Percentiles rank a stretch among this genome's conserved stretches.
Evolutionary conservation across 352 stramenopile genomes (phyloP).

Genomic region (Thalassiosira hispida): DNA sequence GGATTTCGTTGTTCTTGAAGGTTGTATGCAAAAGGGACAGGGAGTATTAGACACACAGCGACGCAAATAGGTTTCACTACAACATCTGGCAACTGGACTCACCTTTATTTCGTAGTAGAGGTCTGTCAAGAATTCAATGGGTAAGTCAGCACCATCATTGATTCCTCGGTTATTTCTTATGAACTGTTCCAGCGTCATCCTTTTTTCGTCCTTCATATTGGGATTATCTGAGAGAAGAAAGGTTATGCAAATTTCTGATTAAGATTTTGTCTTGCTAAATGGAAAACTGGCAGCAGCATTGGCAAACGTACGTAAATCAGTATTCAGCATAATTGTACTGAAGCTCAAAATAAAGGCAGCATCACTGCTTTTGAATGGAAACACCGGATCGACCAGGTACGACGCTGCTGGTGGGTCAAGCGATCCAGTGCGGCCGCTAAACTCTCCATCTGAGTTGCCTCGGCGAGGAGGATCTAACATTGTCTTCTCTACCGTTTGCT

Average conservation of each 20-base stretch:
- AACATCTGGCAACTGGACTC: neutral
- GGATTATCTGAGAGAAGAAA: constrained; percentile 73
- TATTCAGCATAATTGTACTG: constrained; percentile 90
- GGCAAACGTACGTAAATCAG: constrained; percentile 83
- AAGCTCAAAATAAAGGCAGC: constrained; percentile 92
- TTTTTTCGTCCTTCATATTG: constrained; percentile 76
- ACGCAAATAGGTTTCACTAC: too few species aligned
- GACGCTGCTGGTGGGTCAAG: constrained; percentile 42
- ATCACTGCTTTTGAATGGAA: constrained; percentile 83
- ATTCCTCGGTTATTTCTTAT: constrained; percentile 96
- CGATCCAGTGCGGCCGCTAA: neutral
- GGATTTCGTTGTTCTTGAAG: constrained; percentile 63
- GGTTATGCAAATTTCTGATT: neutral
- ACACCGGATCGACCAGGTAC: constrained; percentile 12
- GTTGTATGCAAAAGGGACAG: neutral
- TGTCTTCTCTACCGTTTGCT: constrained; percentile 39
- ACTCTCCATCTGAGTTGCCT: constrained; percentile 20
- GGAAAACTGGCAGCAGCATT: neutral
- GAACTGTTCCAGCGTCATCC: constrained; percentile 95
- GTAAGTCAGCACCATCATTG: constrained; percentile 94
- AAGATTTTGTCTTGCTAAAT: neutral
- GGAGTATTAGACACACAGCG: too few species aligned
- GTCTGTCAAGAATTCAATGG: constrained; percentile 89
- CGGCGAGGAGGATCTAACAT: constrained; percentile 37
- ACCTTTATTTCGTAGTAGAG: constrained; percentile 87